Evolutionary conservation across 768 basidiomycete species (phyloP), one percentile per base, ranked within the genome.

Genomic region (Ramaria sp.): DNA sequence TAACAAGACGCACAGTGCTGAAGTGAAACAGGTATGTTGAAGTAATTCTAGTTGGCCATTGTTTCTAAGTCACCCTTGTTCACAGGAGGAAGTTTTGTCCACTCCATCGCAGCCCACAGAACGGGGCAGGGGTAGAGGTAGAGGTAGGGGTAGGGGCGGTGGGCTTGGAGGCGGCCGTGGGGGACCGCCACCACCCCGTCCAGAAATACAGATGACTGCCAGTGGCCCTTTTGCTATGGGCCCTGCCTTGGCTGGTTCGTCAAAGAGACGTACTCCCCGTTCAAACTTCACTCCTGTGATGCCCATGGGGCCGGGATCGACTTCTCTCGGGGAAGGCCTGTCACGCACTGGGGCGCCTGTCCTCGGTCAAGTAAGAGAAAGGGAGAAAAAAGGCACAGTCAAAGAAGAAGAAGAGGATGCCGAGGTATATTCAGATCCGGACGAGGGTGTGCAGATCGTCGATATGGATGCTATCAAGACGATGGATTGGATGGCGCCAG

Each of bases 401-500:
- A 77, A 67, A 54, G 48, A 12, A 1, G 65, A 57, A 17, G 72
- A 72, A 48, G 75, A 78, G 17, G 81, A 86, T 17, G 81, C 73
- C 6, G 89, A 90, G 59, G 75, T 76, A 19, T 91, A 91, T 69
- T 92, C 90, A 17, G 90, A 92, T 59, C 86, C 88, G 12, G 90
- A 91, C 63, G 87, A 90, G 54, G 89, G 87, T 11, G 85, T 91
- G 24, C 87, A 91, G 70, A 89, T 91, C 53, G 73, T 92, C 41
- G 90, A 92, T 64, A 86, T 92, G 80, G 82, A 84, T 31, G 76
- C 84, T 58, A 81, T 92, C 31, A 71, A 77, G 51, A 73, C 82
- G 59, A 80, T 92, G 81, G 90, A 92, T 67, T 90, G 84, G 82
- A 89, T 89, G 84, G 90, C 90, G 7, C 90, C 90, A 0, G 88